Conservation (phyloP, 495 filamentous ascomycete genomes). For the Pyronema domesticum region DNA sequence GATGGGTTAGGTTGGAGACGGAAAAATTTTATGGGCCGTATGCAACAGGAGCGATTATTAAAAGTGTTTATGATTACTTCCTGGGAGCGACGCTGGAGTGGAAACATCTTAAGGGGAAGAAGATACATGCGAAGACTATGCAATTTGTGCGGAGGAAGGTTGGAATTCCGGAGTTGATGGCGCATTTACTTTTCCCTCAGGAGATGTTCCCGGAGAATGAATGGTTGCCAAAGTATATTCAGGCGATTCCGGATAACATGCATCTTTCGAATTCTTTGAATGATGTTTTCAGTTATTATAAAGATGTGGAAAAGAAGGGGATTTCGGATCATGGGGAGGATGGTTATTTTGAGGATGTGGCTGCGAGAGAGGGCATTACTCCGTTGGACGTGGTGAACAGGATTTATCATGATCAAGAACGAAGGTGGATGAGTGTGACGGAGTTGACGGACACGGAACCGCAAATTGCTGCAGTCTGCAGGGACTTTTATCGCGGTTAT, state of each 20-base stretch:
- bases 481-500: no score
- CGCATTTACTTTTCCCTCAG: conserved; percentile 2
- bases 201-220: conserved; percentile 2
- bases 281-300: conserved; percentile 6
- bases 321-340: background rate
- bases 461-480: no score
- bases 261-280: background rate
- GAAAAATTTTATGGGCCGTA: background rate
- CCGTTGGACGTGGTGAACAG: no score
- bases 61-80: background rate
- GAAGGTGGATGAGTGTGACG: no score
- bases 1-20: background rate
- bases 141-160: background rate
- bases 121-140: background rate
- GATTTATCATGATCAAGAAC: no score
- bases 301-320: conserved; percentile 2
- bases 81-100: background rate
- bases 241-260: background rate
- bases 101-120: background rate
- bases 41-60: background rate
- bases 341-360: no score
- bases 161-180: background rate
- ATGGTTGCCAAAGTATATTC: background rate
- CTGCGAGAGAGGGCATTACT: no score
- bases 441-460: no score